Percentiles rank a stretch among this genome's conserved stretches.
These are phyloP conservation scores for Talaromyces sp. DNA, from an alignment of 2,329 filamentous ascomycete species.

Conservation along the genomic window DNA sequence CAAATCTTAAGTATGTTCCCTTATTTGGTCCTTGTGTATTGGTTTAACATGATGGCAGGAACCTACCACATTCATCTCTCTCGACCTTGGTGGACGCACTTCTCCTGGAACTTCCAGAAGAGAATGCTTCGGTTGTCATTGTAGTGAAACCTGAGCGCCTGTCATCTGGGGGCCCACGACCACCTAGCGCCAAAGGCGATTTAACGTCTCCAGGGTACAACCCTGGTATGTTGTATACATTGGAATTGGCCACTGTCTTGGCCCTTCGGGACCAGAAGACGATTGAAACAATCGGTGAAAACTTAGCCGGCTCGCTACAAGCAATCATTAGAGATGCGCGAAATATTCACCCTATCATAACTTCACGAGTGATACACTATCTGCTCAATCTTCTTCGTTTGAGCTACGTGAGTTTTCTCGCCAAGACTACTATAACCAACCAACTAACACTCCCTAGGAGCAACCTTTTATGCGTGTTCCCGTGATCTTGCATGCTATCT, in stretches of 20 bases:
- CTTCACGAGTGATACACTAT: conserved; percentile 82
- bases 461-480: conserved; percentile 88
- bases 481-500: conserved; percentile 85
- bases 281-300: conserved; percentile 67
- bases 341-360: conserved; percentile 73
- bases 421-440: conserved; percentile 12
- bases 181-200: conserved; percentile 55
- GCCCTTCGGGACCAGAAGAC: conserved; percentile 71
- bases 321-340: conserved; percentile 72
- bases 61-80: conserved; percentile 56
- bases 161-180: conserved; percentile 51
- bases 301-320: conserved; percentile 74
- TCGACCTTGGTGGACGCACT: conserved; percentile 65
- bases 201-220: conserved; percentile 66
- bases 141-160: conserved; percentile 82
- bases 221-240: conserved; percentile 78
- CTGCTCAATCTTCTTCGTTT: conserved; percentile 73
- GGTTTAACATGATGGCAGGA: conserved; percentile 47
- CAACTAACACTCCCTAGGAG: conserved; percentile 49
- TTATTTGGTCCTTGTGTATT: conserved; percentile 14
- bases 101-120: conserved; percentile 79
- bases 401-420: conserved; percentile 59
- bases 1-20: conserved; percentile 64
- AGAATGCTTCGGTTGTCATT: conserved; percentile 73
- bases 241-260: conserved; percentile 82